A percentile compares a stretch with the other conserved stretches of the same genome.
phyloP scores from a whole-genome alignment of 768 basidiomycete species.

The Russula vinacea region DNA sequence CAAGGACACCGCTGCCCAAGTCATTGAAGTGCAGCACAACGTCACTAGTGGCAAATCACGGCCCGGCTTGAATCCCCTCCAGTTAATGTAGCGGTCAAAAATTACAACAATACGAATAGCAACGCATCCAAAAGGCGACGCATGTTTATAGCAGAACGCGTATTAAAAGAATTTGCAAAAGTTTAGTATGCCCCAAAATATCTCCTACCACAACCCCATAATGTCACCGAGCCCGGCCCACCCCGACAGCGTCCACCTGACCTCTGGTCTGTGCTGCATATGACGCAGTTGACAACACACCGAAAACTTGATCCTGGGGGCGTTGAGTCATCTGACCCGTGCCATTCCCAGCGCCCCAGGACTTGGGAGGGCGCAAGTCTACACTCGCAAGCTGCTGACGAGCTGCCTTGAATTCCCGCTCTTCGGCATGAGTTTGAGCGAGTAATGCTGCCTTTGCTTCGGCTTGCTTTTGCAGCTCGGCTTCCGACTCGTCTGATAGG shows the following conservation, averaged over 20 bases:
- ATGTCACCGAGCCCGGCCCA: slow-evolving; percentile 27
- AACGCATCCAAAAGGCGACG: slow-evolving; percentile 15
- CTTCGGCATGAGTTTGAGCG: slow-evolving; percentile 78
- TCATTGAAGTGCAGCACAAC: slow-evolving; percentile 5
- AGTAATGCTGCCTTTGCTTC: slow-evolving; percentile 73
- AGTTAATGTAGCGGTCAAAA: slow-evolving; percentile 9
- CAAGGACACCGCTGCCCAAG: slow-evolving; percentile 14
- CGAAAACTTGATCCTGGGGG: slow-evolving; percentile 25
- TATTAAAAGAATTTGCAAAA: slow-evolving; percentile 10
- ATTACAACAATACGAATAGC: slow-evolving; percentile 12
- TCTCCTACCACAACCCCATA: slow-evolving; percentile 3
- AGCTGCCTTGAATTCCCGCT: slow-evolving; percentile 76
- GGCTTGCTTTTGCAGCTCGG: slow-evolving; percentile 80
- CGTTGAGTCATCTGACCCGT: slow-evolving; percentile 23
- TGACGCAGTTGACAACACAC: slow-evolving; percentile 19
- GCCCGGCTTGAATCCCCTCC: slow-evolving; percentile 14
- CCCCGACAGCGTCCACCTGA: slow-evolving; percentile 30
- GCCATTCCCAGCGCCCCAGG: slow-evolving; percentile 53
- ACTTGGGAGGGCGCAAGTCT: slow-evolving; percentile 71
- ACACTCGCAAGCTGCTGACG: slow-evolving; percentile 73
- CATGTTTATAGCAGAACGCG: slow-evolving; percentile 10
- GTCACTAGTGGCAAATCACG: slow-evolving; percentile 11
- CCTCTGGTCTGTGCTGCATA: slow-evolving; percentile 26
- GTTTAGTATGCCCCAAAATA: slow-evolving; percentile 10
- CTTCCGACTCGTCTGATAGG: slow-evolving; percentile 89